Conservation (phyloP, 768 basidiomycete species). For the Brasilioporus rufonigricans region DNA sequence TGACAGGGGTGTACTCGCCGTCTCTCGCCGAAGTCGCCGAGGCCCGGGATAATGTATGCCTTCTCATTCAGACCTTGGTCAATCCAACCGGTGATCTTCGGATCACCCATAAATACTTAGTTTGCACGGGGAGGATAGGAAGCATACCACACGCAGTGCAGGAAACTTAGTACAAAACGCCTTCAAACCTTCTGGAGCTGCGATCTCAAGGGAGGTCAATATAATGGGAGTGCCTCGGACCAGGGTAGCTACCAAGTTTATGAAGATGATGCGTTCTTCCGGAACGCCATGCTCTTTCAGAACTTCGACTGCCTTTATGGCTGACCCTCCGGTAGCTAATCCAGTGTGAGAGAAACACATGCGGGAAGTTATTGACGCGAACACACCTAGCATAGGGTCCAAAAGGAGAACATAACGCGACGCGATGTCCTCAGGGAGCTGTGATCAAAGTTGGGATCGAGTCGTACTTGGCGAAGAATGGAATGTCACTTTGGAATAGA, state of each 20-base stretch:
- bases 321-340: slow-evolving; percentile 91
- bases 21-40: slow-evolving; percentile 97
- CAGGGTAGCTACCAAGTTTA: slow-evolving; percentile 67
- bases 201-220: slow-evolving; percentile 51
- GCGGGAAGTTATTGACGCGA: neutral
- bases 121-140: neutral
- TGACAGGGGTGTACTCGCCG: slow-evolving; percentile 44
- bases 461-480: neutral
- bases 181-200: slow-evolving; percentile 85
- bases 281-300: slow-evolving; percentile 89
- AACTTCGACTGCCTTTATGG: slow-evolving; percentile 96
- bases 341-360: neutral
- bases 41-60: slow-evolving; percentile 86
- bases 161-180: slow-evolving; percentile 79
- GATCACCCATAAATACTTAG: neutral
- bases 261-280: slow-evolving; percentile 92
- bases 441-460: neutral
- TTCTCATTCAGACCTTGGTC: slow-evolving; percentile 90
- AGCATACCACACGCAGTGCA: slow-evolving; percentile 71
- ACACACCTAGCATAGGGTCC: slow-evolving; percentile 94
- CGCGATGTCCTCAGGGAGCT: slow-evolving; percentile 94
- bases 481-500: slow-evolving; percentile 73
- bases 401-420: slow-evolving; percentile 89
- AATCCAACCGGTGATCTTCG: slow-evolving; percentile 92
- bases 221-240: neutral